Conservation (phyloP, 2,329 filamentous ascomycete genomes). For the Dothidotthia symphoricarpi region DNA sequence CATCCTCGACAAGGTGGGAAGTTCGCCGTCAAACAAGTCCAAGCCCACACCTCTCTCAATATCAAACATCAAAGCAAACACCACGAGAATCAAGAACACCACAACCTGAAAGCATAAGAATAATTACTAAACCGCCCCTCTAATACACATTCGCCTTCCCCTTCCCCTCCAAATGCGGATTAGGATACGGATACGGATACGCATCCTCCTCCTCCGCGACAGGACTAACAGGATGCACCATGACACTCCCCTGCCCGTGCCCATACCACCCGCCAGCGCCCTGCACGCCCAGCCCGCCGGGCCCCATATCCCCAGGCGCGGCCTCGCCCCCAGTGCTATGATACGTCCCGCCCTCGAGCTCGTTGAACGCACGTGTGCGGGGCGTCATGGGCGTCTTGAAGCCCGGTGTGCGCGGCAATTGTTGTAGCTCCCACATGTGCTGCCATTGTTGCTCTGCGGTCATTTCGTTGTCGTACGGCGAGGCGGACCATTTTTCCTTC, state of each 20-base stretch:
- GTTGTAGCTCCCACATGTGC: constrained; percentile 45
- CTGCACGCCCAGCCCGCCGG: background rate
- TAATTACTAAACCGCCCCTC: too few species aligned
- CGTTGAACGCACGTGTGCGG: constrained; percentile 34
- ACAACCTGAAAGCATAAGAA: too few species aligned
- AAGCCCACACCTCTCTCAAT: too few species aligned
- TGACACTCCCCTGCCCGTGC: constrained; percentile 8
- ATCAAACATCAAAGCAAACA: too few species aligned
- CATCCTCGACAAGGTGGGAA: too few species aligned
- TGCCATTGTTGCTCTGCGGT: constrained; percentile 42
- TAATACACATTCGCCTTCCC: too few species aligned
- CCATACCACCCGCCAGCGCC: constrained; percentile 10
- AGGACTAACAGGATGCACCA: constrained; percentile 18
- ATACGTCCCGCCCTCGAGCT: constrained; percentile 17
- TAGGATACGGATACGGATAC: constrained; percentile 12
- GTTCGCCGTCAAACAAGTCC: too few species aligned
- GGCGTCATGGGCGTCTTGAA: constrained; percentile 35
- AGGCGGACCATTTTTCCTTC: constrained; percentile 34
- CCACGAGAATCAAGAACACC: too few species aligned
- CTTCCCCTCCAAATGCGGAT: constrained; percentile 24
- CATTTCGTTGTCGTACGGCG: constrained; percentile 33
- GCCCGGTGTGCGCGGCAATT: constrained; percentile 38
- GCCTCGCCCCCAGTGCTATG: background rate
- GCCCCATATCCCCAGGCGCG: too few species aligned
- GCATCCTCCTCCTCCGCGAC: constrained; percentile 24